Evolutionary conservation across 1,139 yeast genomes (phyloP), one percentile per base, ranked within the genome.

Genomic region (Taphrina deformans): DNA sequence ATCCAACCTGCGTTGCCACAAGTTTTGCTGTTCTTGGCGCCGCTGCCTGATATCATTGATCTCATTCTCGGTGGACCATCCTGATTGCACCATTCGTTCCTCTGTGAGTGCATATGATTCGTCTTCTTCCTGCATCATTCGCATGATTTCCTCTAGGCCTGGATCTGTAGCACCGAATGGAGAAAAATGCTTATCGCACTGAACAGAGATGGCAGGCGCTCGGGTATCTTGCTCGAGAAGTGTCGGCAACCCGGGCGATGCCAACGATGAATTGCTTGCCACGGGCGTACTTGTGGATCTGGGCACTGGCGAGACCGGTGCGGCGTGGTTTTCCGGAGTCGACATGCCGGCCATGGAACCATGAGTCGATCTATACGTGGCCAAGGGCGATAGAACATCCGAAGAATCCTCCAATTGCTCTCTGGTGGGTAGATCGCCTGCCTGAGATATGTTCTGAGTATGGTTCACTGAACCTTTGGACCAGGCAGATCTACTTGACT

Each of bases 1-100:
- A 16, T 59, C 56, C 84, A 53, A 86, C 84, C 87, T 84, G 83
- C 12, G 74, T 67, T 35, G 75, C 67, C 67, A 65, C 18, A 27
- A 29, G 21, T 45, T 33, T 46, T 60, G 65, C 26, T 56, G 59
- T 12, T 65, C 65, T 29, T 50, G 35, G 12, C 67, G 59, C 18
- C 58, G 50, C 35, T 33, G 24, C 26, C 53, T 52, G 21, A 65
- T 27, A 14, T 61, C 59, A 16, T 53, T 46, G 40, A 65, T 61
- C 41, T 65, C 67, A 7, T 44, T 51, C 24, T 55, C 61, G 10
- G 62, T 46, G 21, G 56, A 53, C 67, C 67, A 65, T 9, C 67
- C 67, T 16, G 63, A 55, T 26, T 48, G 53, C n/a, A 52, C 31
- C 64, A 65, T 55, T 10, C 62, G 52, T 33, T 48, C 50, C 40